Conservation (phyloP, 2,329 filamentous ascomycete genomes). For the Colletotrichum lini region DNA sequence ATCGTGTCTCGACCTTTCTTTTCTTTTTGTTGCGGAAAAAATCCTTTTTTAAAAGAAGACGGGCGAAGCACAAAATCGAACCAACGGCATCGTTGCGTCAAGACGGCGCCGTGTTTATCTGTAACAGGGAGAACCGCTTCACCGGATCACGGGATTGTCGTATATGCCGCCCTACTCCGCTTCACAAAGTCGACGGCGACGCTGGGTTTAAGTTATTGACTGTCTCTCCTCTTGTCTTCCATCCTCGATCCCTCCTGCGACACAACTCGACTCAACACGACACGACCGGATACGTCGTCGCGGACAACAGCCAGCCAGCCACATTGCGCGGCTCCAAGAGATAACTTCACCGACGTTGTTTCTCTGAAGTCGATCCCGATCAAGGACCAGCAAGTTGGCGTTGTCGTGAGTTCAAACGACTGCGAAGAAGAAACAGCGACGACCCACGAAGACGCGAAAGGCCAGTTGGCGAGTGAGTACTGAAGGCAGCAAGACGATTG, state of each 20-base stretch:
- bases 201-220: slow-evolving; percentile 3
- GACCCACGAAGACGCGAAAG: not conserved
- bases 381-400: not conserved
- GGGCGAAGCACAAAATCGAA: not conserved
- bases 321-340: not conserved
- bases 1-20: slow-evolving; percentile 14
- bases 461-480: not conserved
- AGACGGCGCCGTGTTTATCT: slow-evolving; percentile 16
- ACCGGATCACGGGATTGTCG: slow-evolving; percentile 12
- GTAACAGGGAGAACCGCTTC: slow-evolving; percentile 20
- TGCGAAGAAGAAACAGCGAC: not conserved
- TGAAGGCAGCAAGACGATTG: not conserved
- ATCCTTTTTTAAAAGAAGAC: slow-evolving; percentile 7
- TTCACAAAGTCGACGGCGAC: not conserved
- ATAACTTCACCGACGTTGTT: not conserved
- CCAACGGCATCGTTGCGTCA: slow-evolving; percentile 4
- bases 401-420: not conserved
- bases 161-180: not conserved
- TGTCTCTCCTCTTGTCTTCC: slow-evolving; percentile 13
- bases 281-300: not conserved
- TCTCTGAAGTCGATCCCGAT: not conserved
- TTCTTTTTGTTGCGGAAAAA: slow-evolving; percentile 11
- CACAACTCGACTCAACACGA: too few relatives aligned
- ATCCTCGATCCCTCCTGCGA: slow-evolving; percentile 14
- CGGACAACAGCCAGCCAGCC: slow-evolving; percentile 3